phyloP scores from a whole-genome alignment of 306 rosid species.

The Lathyrus oleraceus region DNA sequence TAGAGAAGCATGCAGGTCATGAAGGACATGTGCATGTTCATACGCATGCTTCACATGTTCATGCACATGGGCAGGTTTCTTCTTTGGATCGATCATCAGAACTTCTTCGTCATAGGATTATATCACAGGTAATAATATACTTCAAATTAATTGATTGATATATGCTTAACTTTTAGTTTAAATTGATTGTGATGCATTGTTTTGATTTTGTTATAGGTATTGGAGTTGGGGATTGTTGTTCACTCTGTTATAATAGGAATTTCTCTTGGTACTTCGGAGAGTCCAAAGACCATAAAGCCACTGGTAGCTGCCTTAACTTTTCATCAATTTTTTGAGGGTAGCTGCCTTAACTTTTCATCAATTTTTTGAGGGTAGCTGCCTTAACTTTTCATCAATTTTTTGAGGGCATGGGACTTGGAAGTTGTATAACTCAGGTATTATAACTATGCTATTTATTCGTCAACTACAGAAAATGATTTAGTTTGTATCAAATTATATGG shows the following conservation, averaged over 20 bases:
- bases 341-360: too few relatives aligned
- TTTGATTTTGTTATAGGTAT: background rate
- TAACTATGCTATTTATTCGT: too few relatives aligned
- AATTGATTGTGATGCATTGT: background rate
- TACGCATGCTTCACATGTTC: constrained; percentile 7
- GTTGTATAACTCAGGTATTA: constrained; percentile 13
- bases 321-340: too few relatives aligned
- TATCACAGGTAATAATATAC: background rate
- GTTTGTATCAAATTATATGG: too few relatives aligned
- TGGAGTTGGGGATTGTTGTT: constrained; percentile 9
- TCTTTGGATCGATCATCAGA: background rate
- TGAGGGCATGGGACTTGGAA: constrained; percentile 18
- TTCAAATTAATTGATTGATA: background rate
- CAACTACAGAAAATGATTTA: too few relatives aligned
- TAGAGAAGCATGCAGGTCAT: background rate
- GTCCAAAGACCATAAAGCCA: background rate
- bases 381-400: constrained; percentile 6
- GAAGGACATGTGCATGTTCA: background rate
- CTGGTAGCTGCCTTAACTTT: background rate
- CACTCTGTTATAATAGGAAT: constrained; percentile 1
- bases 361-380: too few relatives aligned
- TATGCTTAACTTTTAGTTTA: background rate
- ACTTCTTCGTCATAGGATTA: background rate
- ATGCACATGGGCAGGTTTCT: background rate
- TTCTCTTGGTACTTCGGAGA: background rate